phyloP scores from a whole-genome alignment of 768 basidiomycete genomes.

The Russula emetica region DNA sequence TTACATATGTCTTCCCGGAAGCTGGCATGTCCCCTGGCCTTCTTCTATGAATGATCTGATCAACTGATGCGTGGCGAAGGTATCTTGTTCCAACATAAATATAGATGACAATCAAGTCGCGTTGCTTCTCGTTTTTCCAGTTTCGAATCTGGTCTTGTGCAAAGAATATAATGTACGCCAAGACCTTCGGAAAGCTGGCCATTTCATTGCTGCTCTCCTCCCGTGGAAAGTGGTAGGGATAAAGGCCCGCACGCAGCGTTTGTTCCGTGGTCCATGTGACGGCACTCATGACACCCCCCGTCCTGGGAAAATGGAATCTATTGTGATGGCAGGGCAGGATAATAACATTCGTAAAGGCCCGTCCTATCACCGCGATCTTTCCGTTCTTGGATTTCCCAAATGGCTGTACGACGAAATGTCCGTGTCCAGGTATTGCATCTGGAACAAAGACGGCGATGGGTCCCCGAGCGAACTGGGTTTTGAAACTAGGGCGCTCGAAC shows the following conservation, averaged over 20 bases:
- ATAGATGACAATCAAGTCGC: conserved; percentile 49
- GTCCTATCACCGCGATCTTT: conserved; percentile 23
- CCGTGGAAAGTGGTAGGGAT: conserved; percentile 42
- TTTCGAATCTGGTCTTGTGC: conserved; percentile 36
- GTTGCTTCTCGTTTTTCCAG: conserved; percentile 53
- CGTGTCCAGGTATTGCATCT: conserved; percentile 18
- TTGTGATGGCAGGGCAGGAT: conserved; percentile 2
- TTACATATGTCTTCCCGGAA: conserved; percentile 49
- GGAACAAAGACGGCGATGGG: conserved; percentile 25
- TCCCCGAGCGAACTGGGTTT: conserved; percentile 5
- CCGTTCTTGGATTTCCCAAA: conserved; percentile 21
- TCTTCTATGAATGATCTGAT: conserved; percentile 7
- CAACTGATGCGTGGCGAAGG: conserved; percentile 18
- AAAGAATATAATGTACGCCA: conserved; percentile 42
- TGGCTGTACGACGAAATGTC: conserved; percentile 23
- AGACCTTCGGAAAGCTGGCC: conserved; percentile 33
- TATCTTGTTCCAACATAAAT: conserved; percentile 40
- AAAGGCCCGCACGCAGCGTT: conserved; percentile 32
- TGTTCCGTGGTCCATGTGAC: conserved; percentile 14
- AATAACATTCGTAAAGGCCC: conserved; percentile 11
- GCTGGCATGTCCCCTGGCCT: conserved; percentile 14
- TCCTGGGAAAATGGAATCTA: conserved; percentile 1
- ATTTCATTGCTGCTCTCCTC: conserved; percentile 45
- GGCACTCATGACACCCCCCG: conserved; percentile 5
- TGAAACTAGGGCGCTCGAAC: conserved; percentile 14